phyloP scores from a whole-genome alignment of 257 asterid species.

The Nicotiana noctiflora region DNA sequence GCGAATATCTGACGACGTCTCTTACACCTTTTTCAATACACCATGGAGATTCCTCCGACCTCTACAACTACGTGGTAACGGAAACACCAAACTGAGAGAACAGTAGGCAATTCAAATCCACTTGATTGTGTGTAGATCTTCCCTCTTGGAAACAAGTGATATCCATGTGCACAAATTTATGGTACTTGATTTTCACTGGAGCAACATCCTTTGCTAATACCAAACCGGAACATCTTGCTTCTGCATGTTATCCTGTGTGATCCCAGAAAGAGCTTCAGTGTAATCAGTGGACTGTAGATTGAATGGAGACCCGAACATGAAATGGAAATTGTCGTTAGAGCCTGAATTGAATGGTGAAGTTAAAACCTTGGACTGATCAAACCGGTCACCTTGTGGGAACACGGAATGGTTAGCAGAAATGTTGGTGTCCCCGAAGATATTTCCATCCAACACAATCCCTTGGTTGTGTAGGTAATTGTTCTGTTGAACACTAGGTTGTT shows the following conservation, averaged over 20 bases:
- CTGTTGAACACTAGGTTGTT: slow-evolving; percentile 9
- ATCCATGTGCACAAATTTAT: background rate
- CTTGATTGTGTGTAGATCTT: background rate
- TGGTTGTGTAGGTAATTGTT: slow-evolving; percentile 14
- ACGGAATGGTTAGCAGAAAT: slow-evolving; percentile 20
- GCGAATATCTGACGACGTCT: background rate
- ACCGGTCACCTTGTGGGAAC: slow-evolving; percentile 28
- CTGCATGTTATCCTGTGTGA: slow-evolving; percentile 7
- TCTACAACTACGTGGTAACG: background rate
- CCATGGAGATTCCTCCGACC: background rate
- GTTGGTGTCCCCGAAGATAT: slow-evolving; percentile 20
- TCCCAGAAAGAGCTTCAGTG: slow-evolving; percentile 22
- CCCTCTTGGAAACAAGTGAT: background rate
- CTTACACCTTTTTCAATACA: background rate
- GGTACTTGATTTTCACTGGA: background rate
- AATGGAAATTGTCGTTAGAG: slow-evolving; percentile 19
- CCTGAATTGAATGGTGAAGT: slow-evolving; percentile 21
- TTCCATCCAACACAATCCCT: slow-evolving; percentile 19
- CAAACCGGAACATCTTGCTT: slow-evolving; percentile 39
- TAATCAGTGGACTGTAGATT: slow-evolving; percentile 26
- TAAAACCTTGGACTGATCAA: slow-evolving; percentile 19
- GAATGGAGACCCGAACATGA: slow-evolving; percentile 35
- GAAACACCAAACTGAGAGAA: slow-evolving; percentile 2
- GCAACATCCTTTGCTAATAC: slow-evolving; percentile 14
- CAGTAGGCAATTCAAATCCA: background rate